These are phyloP conservation scores for Irpex rosettiformis DNA, from an alignment of 1,284 basidiomycete genomes.

Conservation along the genomic window DNA sequence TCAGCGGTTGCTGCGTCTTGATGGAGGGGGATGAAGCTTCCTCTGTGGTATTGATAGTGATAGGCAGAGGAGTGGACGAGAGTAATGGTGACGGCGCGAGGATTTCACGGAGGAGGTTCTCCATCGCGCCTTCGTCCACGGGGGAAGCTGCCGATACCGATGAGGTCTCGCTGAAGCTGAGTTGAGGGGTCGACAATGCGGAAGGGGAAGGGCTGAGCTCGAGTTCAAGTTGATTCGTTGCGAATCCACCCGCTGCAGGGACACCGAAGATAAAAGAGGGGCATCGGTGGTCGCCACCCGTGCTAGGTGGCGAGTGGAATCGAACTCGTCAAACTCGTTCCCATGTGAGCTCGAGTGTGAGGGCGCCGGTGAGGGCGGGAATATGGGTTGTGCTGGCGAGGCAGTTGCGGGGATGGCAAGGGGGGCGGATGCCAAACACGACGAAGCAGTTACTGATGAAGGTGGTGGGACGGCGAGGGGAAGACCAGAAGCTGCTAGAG, in stretches of 20 bases:
- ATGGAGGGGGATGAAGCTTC: constrained; percentile 16
- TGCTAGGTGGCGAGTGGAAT: constrained; percentile 90
- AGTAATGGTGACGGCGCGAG: constrained; percentile 50
- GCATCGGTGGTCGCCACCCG: constrained; percentile 80
- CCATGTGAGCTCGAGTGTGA: constrained; percentile 34
- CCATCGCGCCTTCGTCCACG: constrained; percentile 57
- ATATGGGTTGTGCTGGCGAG: constrained; percentile 12
- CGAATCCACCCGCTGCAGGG: constrained; percentile 87
- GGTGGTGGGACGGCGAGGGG: constrained; percentile 34
- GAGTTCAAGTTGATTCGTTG: constrained; percentile 27
- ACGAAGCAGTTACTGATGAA: constrained; percentile 24
- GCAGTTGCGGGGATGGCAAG: constrained; percentile 30
- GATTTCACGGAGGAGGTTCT: constrained; percentile 64
- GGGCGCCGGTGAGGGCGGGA: constrained; percentile 48
- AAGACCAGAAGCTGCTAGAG: constrained; percentile 64
- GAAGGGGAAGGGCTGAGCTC: constrained; percentile 24
- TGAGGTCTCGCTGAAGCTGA: constrained; percentile 10
- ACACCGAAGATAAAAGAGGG: constrained; percentile 52
- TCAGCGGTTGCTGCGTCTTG: constrained; percentile 17
- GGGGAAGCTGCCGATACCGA: constrained; percentile 20
- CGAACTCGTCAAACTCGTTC: constrained; percentile 35
- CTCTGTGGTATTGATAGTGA: constrained; percentile 18
- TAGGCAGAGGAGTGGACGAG: constrained; percentile 33
- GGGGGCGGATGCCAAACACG: constrained; percentile 19
- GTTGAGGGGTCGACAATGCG: constrained; percentile 18